These are phyloP conservation scores for Colletotrichum cuscutae DNA, from an alignment of 2,329 filamentous ascomycete genomes.

Conservation along the genomic window DNA sequence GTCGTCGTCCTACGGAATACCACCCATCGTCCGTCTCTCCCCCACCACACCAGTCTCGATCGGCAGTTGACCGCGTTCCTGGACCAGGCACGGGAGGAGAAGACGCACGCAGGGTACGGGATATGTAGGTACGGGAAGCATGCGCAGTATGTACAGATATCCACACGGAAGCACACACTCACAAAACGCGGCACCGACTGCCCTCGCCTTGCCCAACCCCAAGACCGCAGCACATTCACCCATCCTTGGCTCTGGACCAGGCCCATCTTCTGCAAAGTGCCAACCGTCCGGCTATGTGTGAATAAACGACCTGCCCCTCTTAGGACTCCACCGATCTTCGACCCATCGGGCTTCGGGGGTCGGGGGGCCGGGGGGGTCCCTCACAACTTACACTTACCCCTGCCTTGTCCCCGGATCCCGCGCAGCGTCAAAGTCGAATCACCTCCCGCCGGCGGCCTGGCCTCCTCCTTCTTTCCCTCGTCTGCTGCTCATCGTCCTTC, in stretches of 20 bases:
- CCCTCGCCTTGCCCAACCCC: no score
- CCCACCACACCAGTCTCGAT: not conserved
- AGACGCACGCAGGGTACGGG: not conserved
- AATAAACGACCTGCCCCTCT: not conserved
- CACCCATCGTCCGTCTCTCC: not conserved
- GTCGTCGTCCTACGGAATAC: not conserved
- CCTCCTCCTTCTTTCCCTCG: no score
- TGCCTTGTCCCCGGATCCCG: constrained; percentile 11
- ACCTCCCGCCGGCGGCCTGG: not conserved
- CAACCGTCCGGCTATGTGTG: not conserved
- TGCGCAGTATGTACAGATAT: not conserved
- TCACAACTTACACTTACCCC: not conserved
- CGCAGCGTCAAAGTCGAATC: not conserved
- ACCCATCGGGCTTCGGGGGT: constrained; percentile 7
- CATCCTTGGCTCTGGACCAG: not conserved
- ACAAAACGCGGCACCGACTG: not conserved
- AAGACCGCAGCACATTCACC: not conserved
- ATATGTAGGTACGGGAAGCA: not conserved
- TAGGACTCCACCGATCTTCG: constrained; percentile 22
- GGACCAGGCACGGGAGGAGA: constrained; percentile 12
- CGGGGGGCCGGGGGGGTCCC: not conserved
- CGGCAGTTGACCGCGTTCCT: constrained; percentile 28
- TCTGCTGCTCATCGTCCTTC: not conserved
- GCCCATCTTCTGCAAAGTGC: not conserved
- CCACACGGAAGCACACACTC: not conserved